phyloP scores from a whole-genome alignment of 73 alveolate species.

The Uronychia setigera region DNA sequence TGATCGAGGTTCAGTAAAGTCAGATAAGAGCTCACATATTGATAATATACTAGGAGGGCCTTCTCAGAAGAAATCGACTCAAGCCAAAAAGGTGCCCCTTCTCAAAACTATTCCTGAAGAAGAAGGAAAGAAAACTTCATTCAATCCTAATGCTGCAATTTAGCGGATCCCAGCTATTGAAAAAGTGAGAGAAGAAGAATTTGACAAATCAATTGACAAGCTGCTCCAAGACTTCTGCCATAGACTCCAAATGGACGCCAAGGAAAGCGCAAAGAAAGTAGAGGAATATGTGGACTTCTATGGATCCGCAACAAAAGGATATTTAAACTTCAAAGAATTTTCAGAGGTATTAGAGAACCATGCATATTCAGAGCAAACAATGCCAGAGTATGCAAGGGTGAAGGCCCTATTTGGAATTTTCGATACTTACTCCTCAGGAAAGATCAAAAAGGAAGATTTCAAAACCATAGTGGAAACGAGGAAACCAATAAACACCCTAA shows the following conservation, averaged over 20 bases:
- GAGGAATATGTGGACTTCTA: constrained; percentile 20
- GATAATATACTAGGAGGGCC: constrained; percentile 52
- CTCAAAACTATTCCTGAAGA: constrained; percentile 12
- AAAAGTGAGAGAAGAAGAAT: constrained; percentile 14
- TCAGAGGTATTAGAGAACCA: constrained; percentile 26
- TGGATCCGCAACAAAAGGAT: constrained; percentile 29
- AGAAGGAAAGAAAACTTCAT: background rate
- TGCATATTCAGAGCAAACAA: constrained; percentile 14
- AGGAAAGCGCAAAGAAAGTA: constrained; percentile 3
- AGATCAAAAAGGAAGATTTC: constrained; percentile 27
- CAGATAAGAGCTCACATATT: background rate
- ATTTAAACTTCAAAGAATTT: constrained; percentile 36
- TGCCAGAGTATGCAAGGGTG: constrained; percentile 28
- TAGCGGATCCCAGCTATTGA: constrained; percentile 18
- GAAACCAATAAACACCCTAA: constrained; percentile 14
- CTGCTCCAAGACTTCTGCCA: constrained; percentile 33
- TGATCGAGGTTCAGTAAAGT: too few species aligned
- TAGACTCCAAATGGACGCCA: constrained; percentile 26
- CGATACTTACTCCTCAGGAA: constrained; percentile 19
- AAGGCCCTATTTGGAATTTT: constrained; percentile 39
- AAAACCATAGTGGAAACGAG: background rate
- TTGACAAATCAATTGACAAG: constrained; percentile 30
- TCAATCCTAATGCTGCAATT: constrained; percentile 9
- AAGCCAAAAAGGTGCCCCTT: constrained; percentile 2
- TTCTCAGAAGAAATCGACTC: background rate